Percentiles rank a stretch among this genome's conserved stretches.
phyloP scores from a whole-genome alignment of 805 yeast species.

The Suhomyces pyralidae region DNA sequence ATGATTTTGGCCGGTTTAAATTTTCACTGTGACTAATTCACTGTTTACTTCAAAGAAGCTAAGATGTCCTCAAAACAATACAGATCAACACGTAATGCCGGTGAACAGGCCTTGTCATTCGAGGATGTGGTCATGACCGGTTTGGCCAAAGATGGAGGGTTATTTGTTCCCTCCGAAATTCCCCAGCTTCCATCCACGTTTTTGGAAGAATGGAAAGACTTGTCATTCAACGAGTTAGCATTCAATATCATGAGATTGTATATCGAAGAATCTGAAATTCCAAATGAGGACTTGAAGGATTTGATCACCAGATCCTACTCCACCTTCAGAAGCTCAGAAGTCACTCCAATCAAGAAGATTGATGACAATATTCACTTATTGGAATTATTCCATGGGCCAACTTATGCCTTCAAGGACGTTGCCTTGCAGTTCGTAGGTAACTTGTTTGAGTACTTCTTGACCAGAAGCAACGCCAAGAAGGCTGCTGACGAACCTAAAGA shows the following conservation, averaged over 20 bases:
- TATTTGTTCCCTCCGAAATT: constrained; percentile 81
- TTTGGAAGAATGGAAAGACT: constrained; percentile 63
- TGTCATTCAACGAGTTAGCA: constrained; percentile 83
- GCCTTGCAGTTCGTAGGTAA: constrained; percentile 98
- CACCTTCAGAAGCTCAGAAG: constrained; percentile 83
- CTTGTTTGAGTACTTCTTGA: constrained; percentile 86
- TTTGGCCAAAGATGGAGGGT: constrained; percentile 94
- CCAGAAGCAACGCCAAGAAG: constrained; percentile 62
- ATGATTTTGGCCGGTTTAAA: constrained; percentile 3
- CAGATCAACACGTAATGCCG: constrained; percentile 74
- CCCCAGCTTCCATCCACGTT: constrained; percentile 63
- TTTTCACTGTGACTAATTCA: constrained; percentile 1
- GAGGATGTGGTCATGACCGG: constrained; percentile 88
- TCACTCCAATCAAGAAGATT: constrained; percentile 78
- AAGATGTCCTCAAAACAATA: constrained; percentile 56
- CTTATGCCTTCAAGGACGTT: constrained; percentile 98
- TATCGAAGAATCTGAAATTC: constrained; percentile 69
- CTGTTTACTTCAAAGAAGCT: not conserved
- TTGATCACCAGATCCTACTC: constrained; percentile 76
- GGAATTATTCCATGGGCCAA: constrained; percentile 98
- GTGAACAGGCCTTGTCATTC: constrained; percentile 54
- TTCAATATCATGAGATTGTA: constrained; percentile 80
- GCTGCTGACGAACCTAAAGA: constrained; percentile 59
- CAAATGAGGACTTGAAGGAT: constrained; percentile 59
- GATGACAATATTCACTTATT: constrained; percentile 65